Percentiles rank a stretch among this genome's conserved stretches.
Evolutionary conservation across 1,284 basidiomycete genomes (phyloP).

Genomic region (Ustilago crameri): DNA sequence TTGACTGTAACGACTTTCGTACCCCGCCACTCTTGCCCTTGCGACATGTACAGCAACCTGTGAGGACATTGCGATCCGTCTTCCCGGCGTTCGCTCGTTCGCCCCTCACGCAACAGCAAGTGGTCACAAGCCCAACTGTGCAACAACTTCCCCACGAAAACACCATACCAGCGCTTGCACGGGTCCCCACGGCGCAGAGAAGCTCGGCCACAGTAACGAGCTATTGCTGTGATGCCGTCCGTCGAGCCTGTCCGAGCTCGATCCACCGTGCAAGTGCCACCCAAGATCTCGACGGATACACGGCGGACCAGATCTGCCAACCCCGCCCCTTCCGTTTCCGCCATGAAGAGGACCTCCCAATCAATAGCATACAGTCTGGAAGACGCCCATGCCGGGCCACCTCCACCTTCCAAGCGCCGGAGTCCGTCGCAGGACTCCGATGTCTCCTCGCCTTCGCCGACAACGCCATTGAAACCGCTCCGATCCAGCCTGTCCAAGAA

Average conservation of each 20-base stretch:
- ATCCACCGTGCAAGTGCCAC: slow-evolving; percentile 24
- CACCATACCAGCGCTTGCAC: neutral
- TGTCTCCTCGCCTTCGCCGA: slow-evolving; percentile 31
- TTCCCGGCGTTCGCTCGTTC: slow-evolving; percentile 6
- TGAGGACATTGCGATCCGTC: slow-evolving; percentile 4
- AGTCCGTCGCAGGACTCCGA: slow-evolving; percentile 31
- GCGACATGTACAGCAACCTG: slow-evolving; percentile 9
- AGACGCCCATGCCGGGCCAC: slow-evolving; percentile 5
- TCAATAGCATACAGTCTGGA: slow-evolving; percentile 17
- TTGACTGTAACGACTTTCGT: neutral
- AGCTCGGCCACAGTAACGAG: slow-evolving; percentile 7
- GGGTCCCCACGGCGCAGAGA: neutral
- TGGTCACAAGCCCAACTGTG: neutral
- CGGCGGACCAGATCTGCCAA: slow-evolving; percentile 1
- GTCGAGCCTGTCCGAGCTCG: slow-evolving; percentile 34
- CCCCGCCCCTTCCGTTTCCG: neutral
- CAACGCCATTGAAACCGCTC: slow-evolving; percentile 32
- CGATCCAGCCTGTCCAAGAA: slow-evolving; percentile 44
- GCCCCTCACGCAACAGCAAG: slow-evolving; percentile 3
- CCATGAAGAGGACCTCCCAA: slow-evolving; percentile 31
- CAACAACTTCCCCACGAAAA: neutral
- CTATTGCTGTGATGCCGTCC: slow-evolving; percentile 46
- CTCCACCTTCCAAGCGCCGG: slow-evolving; percentile 38
- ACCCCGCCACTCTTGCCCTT: neutral
- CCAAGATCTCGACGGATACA: slow-evolving; percentile 8